Evolutionary conservation across 2,329 filamentous ascomycete genomes (phyloP), one percentile per base, ranked within the genome.

Genomic region (Cladophialophora chaetospira): DNA sequence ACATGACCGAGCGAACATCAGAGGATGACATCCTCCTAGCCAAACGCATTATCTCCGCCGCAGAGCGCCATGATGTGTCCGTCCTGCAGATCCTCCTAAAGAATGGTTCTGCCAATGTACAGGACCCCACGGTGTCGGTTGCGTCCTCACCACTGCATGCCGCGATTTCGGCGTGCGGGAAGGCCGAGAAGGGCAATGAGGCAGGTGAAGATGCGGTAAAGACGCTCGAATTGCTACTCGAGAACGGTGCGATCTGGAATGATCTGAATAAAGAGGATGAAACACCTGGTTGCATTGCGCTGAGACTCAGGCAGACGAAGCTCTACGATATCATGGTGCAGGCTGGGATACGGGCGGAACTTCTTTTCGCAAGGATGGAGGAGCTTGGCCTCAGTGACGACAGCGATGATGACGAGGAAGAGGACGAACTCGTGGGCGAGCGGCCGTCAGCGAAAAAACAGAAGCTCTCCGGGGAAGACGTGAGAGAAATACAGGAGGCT

Each of bases 311-410:
- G n/a, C 48, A 51, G 10, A 43, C 11, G 15, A 51, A 23, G 48
- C 40, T 51, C 48, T 51, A 51, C 25, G 48, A 51, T 10, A 51
- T 51, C 23, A 51, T 51, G 48, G 48, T 51, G 2, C 35, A 51
- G n/a, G 48, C 48, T 11, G 48, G 48, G 9, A 36, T 51, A 15
- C 35, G 48, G 15, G 48, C 48, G 9, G 48, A 51, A 40, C 36
- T 51, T 17, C 48, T 51, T 25, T 51, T 51, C 15, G 36, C 48
- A 2, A 51, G 42, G 48, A 42, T 51, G 36, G 48, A 43, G n/a
- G 38, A 9, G 35, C 36, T 51, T 19, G 48, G 48, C 25, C 26
- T 51, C 6, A 23, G 19, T 10, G 47, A 43, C 5, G 36, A 28
- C 11, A 23, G 31, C 23, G 35, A n/a, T 5, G 23, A 40, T 4